These are phyloP conservation scores for Talaromyces sp. DNA, from an alignment of 2,329 filamentous ascomycete genomes.

Conservation along the genomic window DNA sequence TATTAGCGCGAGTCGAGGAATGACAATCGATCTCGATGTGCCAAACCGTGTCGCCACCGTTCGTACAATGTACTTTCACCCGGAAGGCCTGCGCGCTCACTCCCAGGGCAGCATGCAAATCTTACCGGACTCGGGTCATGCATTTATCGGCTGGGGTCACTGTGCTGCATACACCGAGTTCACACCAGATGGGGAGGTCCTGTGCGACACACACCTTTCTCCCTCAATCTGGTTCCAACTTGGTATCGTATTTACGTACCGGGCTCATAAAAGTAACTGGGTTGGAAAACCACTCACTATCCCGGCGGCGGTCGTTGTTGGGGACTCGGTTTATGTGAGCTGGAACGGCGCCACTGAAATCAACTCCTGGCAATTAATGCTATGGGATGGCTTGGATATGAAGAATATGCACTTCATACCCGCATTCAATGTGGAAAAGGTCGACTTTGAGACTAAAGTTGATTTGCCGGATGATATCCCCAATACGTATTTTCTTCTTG, in stretches of 20 bases:
- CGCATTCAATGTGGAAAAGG: too few relatives aligned
- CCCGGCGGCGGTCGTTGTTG: slow-evolving; percentile 21
- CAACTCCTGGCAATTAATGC: slow-evolving; percentile 24
- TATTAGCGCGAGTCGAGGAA: slow-evolving; percentile 37
- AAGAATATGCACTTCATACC: too few relatives aligned
- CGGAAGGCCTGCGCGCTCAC: slow-evolving; percentile 30
- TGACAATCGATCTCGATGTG: slow-evolving; percentile 37
- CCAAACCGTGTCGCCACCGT: slow-evolving; percentile 37
- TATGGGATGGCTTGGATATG: too few relatives aligned
- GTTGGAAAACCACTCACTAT: slow-evolving; percentile 42
- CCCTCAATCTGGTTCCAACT: slow-evolving; percentile 29
- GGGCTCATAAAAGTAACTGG: slow-evolving; percentile 53
- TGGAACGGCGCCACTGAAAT: slow-evolving; percentile 46
- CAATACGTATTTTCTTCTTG: too few relatives aligned
- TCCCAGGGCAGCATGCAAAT: slow-evolving; percentile 43
- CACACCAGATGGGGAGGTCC: slow-evolving; percentile 42
- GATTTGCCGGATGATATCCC: too few relatives aligned
- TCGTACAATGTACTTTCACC: slow-evolving; percentile 34
- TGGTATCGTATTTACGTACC: slow-evolving; percentile 48
- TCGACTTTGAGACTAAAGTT: too few relatives aligned
- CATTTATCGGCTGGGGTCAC: slow-evolving; percentile 49
- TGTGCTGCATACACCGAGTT: slow-evolving; percentile 49
- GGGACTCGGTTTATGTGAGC: slow-evolving; percentile 33
- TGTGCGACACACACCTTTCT: slow-evolving; percentile 52
- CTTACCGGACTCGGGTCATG: slow-evolving; percentile 35